A percentile compares a stretch with the other conserved stretches of the same genome.
These are phyloP conservation scores for Solanum hybrid DNA, from an alignment of 305 asterid genomes.

Conservation along the genomic window DNA sequence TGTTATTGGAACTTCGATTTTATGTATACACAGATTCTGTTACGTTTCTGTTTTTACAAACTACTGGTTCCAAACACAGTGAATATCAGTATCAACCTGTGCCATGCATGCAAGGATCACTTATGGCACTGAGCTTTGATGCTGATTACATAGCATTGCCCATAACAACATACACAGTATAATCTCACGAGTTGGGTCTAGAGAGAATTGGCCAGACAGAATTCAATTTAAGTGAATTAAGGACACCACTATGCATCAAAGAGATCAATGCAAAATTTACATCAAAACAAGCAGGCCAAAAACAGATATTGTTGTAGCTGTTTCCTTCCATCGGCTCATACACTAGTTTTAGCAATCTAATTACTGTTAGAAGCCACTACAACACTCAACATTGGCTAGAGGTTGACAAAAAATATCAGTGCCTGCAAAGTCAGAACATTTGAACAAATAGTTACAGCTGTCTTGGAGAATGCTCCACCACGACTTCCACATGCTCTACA, in stretches of 20 bases:
- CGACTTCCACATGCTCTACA: slow-evolving; percentile 32
- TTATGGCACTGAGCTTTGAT: background rate
- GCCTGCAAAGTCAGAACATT: background rate
- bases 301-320: background rate
- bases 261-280: background rate
- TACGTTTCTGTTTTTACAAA: background rate
- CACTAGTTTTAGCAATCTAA: background rate
- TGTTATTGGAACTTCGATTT: background rate
- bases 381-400: background rate
- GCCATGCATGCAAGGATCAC: background rate
- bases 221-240: background rate
- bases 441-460: background rate
- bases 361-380: slow-evolving; percentile 1
- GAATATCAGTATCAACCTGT: background rate
- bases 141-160: background rate
- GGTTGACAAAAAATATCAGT: background rate
- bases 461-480: slow-evolving; percentile 32
- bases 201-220: background rate
- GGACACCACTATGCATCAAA: background rate
- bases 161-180: background rate
- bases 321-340: background rate
- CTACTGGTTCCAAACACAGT: background rate
- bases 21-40: background rate
- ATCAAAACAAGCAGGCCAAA: background rate
- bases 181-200: background rate